Base-by-base conservation (phyloP, 805 yeast genomes). In the Lipomyces japonicus region DNA sequence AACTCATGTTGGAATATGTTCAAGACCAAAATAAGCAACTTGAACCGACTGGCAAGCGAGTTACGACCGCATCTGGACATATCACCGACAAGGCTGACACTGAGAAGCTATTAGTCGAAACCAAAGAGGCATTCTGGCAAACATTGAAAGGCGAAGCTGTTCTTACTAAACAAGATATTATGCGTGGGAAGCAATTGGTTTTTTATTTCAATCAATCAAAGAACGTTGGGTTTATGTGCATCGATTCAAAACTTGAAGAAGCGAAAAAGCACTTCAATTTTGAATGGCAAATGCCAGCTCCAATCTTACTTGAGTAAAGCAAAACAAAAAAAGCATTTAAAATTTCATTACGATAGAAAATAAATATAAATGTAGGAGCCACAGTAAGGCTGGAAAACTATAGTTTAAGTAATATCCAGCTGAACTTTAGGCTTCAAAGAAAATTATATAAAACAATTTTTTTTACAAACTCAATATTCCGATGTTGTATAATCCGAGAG, bases 141-240 rank as follows among this genome's bases (percentile, higher is more conserved):
- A 50, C 56, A 6, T 40, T 54, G 5, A 43, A 51, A 44, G 58
- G 56, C 23, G 39, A 54, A 21, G 40, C 53, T 16, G 25, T 43
- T 23, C 49, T 54, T 14, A 40, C 44, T 3, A 38, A 51, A 34
- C 46, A 51, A 35, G 40, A 41, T 21, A 34, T 44, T n/a, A 46
- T 54, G 52, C 53, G 58, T 5, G 53, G 40, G 24, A 40, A 39
- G 47, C 57, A 42, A 22, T 25, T 54, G 24, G 25, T 40, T 10
- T 44, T 42, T 12, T 54, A 54, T 35, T 35, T 43, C 38, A 47
- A 36, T 21, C 45, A 35, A 44, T 24, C 47, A n/a, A 54, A 52
- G 31, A 54, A 54, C 28, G 58, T 54, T 31, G 58, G 58, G 18
- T 54, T 54, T 39, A 54, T 54, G 58, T 38, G 45, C 43, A 47